phyloP scores from a whole-genome alignment of 768 basidiomycete species.

The Leccinum uliginosum region DNA sequence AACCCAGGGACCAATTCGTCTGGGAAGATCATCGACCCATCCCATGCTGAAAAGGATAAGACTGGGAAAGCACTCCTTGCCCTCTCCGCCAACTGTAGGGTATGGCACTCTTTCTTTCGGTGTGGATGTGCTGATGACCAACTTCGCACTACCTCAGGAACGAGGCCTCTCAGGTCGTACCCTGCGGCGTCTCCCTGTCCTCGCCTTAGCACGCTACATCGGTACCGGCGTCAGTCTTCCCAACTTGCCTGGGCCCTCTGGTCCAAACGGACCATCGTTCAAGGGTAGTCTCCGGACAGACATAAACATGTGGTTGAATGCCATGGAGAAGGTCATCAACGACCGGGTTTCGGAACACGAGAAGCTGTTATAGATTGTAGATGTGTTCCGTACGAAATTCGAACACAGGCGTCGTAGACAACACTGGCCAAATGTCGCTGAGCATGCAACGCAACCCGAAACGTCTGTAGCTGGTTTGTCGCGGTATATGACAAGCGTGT shows the following conservation, averaged over 20 bases:
- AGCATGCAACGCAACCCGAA: neutral
- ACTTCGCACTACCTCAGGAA: constrained; percentile 33
- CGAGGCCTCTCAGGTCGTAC: constrained; percentile 92
- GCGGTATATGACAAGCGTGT: neutral
- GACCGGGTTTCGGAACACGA: constrained; percentile 52
- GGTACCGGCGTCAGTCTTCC: constrained; percentile 37
- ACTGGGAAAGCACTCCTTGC: constrained; percentile 55
- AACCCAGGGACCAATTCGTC: constrained; percentile 4
- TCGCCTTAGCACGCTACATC: constrained; percentile 84
- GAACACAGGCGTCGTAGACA: neutral
- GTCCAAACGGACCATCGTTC: constrained; percentile 3
- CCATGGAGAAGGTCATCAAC: constrained; percentile 74
- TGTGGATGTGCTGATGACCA: neutral
- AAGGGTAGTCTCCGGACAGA: constrained; percentile 20
- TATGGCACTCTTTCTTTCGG: constrained; percentile 35
- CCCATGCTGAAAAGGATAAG: constrained; percentile 47
- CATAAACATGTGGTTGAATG: constrained; percentile 76
- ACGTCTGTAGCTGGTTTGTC: neutral
- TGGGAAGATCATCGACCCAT: constrained; percentile 17
- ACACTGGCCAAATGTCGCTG: neutral
- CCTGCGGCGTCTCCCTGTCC: constrained; percentile 87
- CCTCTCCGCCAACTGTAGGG: constrained; percentile 77
- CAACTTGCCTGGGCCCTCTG: constrained; percentile 9
- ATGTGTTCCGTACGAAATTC: neutral
- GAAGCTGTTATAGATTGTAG: constrained; percentile 34